A percentile compares a stretch with the other conserved stretches of the same genome.
Evolutionary conservation across 225 moss, liverwort and hornwort genomes (phyloP).

Genomic region (Antitrichia curtipendula): DNA sequence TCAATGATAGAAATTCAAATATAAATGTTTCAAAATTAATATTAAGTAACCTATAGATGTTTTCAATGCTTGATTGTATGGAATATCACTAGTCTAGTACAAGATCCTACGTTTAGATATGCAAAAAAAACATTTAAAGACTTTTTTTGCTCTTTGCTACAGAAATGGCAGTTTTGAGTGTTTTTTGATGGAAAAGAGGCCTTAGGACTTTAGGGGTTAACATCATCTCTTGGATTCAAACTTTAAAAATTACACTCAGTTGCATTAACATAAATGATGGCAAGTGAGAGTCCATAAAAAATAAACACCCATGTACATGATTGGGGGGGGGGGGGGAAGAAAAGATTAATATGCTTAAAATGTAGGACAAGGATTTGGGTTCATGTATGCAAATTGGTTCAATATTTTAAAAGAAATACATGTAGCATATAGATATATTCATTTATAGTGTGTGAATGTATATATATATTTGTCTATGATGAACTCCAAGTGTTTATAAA

Average conservation of each 20-base stretch:
- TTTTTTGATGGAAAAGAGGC: too few species aligned
- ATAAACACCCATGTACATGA: not conserved
- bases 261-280: not conserved
- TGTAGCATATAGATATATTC: not conserved
- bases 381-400: not conserved
- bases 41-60: not conserved
- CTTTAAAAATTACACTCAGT: too few species aligned
- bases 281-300: fast-evolving
- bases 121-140: too few species aligned
- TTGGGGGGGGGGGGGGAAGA: not conserved
- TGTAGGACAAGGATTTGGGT: not conserved
- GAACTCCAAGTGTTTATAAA: not conserved
- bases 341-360: not conserved
- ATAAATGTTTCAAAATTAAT: not conserved
- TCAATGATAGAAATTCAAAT: not conserved
- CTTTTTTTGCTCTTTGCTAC: too few species aligned
- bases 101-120: too few species aligned
- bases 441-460: too few species aligned
- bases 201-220: not conserved
- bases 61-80: not conserved
- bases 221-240: not conserved
- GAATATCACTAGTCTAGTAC: too few species aligned
- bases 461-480: too few species aligned
- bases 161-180: too few species aligned
- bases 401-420: not conserved